Base-by-base conservation (phyloP, 2,329 filamentous ascomycete genomes). In the Stylonectria norvegica region DNA sequence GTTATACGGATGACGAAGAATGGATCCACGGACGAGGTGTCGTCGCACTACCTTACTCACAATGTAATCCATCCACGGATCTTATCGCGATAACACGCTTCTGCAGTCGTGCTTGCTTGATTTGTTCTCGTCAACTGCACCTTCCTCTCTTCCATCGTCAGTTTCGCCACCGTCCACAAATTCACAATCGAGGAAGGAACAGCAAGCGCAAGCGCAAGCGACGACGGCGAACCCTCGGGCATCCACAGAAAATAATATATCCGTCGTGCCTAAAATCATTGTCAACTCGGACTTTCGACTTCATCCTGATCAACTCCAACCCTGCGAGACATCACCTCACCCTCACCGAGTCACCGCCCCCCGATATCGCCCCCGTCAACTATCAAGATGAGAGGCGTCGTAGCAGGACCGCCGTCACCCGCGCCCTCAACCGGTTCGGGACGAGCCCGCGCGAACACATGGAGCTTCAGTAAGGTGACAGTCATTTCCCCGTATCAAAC, bases 391-490 rank as follows among this genome's bases (percentile, higher is more conserved):
- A 59, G 52, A 43, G 63, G 64, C 32, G 57, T 69, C 36, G 53
- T 57, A 36, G 64, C 66, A 40, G 65, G 63, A 36, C 55, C 60
- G 36, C 59, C 61, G 22, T 59, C 56, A 37, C 53, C 58, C 22
- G 51, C 53, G n/a, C 50, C 61, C 20, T 59, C 56, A 37, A 52
- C 58, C 22, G 51, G 53, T 12, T 49, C 49, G 34, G 58, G 58
- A 30, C 53, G 63, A 46, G 45, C 56, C 37, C 53, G 62, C 36
- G 58, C 55, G 38, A 65, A 70, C 35, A 70, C 67, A 10, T 70
- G 62, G 60, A 68, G 57, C 48, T 67, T 69, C 40, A 66, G 67
- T 54, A 65, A 61, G 61, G 64, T 67, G 47, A 55, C 59, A 44
- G 32, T 29, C 17, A 34, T 17, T 43, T 45, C 43, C 36, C 41